These are phyloP conservation scores for Suhomyces atakaporum DNA, from an alignment of 1,139 yeast species.

Conservation along the genomic window DNA sequence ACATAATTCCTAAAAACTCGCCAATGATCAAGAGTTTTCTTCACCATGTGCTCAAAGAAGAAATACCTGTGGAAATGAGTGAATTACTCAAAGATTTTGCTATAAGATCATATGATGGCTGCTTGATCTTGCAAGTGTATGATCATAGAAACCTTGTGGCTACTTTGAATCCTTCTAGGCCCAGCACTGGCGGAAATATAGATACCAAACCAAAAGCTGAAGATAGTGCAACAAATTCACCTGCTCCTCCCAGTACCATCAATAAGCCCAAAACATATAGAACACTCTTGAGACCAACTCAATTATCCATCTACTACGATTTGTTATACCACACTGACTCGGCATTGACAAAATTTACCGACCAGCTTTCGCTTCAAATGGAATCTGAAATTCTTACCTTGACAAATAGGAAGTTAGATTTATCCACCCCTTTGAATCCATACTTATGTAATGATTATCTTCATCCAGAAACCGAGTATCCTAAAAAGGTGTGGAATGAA, in stretches of 20 bases:
- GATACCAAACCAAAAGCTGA: slow-evolving; percentile 7
- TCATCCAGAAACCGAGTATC: slow-evolving; percentile 49
- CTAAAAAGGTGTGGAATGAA: slow-evolving; percentile 44
- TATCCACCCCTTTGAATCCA: slow-evolving; percentile 73
- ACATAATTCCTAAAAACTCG: slow-evolving; percentile 76
- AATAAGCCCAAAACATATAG: slow-evolving; percentile 68
- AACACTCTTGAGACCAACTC: slow-evolving; percentile 78
- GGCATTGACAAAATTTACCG: slow-evolving; percentile 74
- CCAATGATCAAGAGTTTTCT: slow-evolving; percentile 81
- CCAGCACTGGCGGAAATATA: slow-evolving; percentile 2
- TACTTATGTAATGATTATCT: slow-evolving; percentile 50
- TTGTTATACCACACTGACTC: slow-evolving; percentile 80
- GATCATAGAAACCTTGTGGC: slow-evolving; percentile 61
- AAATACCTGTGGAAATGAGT: slow-evolving; percentile 85
- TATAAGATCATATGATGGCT: slow-evolving; percentile 83
- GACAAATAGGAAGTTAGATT: slow-evolving; percentile 73
- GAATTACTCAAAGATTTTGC: slow-evolving; percentile 88
- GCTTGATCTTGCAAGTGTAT: slow-evolving; percentile 76
- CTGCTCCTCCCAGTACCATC: slow-evolving; percentile 11
- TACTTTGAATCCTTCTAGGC: slow-evolving; percentile 12
- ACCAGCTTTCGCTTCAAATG: slow-evolving; percentile 71
- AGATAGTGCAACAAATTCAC: slow-evolving; percentile 7
- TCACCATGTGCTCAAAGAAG: slow-evolving; percentile 74
- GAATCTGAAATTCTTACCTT: slow-evolving; percentile 82
- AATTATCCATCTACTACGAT: slow-evolving; percentile 80